A percentile compares a stretch with the other conserved stretches of the same genome.
phyloP scores from a whole-genome alignment of 108 stramenopile genomes.

The Schizochytrium sp. region DNA sequence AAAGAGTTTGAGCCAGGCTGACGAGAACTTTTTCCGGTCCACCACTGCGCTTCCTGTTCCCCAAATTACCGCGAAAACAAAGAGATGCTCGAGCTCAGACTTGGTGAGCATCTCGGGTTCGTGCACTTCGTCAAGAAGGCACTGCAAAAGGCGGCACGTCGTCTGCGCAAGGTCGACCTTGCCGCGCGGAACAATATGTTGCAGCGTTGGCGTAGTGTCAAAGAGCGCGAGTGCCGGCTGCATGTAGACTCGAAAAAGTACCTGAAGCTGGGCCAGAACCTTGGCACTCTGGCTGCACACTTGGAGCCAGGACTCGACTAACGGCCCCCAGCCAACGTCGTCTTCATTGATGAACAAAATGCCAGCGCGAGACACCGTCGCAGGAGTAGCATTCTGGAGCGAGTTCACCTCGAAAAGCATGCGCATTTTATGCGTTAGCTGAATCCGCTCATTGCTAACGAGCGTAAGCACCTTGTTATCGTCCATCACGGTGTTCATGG shows the following conservation, averaged over 20 bases:
- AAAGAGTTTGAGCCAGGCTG: slow-evolving; percentile 20
- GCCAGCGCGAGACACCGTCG: slow-evolving; percentile 51
- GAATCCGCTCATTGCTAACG: slow-evolving; percentile 55
- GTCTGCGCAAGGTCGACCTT: slow-evolving; percentile 42
- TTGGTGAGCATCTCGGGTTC: background rate
- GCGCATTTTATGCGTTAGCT: slow-evolving; percentile 47
- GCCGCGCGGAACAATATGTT: slow-evolving; percentile 38
- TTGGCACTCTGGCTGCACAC: background rate
- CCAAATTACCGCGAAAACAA: slow-evolving; percentile 51
- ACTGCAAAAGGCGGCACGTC: slow-evolving; percentile 30
- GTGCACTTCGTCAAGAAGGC: background rate
- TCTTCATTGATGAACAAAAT: slow-evolving; percentile 45
- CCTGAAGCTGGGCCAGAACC: slow-evolving; percentile 18
- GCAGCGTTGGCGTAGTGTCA: slow-evolving; percentile 5
- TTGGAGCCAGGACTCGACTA: slow-evolving; percentile 26
- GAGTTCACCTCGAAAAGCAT: slow-evolving; percentile 55
- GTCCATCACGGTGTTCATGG: slow-evolving; percentile 63
- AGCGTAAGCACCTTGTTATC: slow-evolving; percentile 60
- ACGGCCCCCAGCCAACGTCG: slow-evolving; percentile 32
- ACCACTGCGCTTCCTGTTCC: slow-evolving; percentile 43
- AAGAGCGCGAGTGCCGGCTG: slow-evolving; percentile 33
- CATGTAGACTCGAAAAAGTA: slow-evolving; percentile 35
- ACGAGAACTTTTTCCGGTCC: slow-evolving; percentile 33
- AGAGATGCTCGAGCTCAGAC: slow-evolving; percentile 26
- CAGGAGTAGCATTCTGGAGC: slow-evolving; percentile 50